A percentile compares a stretch with the other conserved stretches of the same genome.
Evolutionary conservation across 768 basidiomycete species (phyloP).

Genomic region (Phaffia australis): DNA sequence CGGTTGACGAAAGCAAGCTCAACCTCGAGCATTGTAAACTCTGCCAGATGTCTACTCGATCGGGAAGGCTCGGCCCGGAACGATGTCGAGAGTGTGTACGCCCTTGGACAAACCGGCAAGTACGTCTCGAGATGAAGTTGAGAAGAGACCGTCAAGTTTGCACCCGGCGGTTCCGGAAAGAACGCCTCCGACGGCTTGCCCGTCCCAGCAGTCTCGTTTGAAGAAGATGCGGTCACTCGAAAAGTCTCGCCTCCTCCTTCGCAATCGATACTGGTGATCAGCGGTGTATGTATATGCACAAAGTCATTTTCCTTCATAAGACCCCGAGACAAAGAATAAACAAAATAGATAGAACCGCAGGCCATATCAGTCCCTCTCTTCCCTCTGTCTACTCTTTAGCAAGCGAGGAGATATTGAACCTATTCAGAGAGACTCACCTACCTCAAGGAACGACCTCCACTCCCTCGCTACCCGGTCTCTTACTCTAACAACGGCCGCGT

Average conservation of each 20-base stretch:
- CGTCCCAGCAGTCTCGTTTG: conserved; percentile 36
- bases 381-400: not conserved
- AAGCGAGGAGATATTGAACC: not conserved
- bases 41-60: conserved; percentile 83
- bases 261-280: conserved; percentile 82
- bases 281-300: conserved; percentile 65
- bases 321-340: conserved; percentile 10
- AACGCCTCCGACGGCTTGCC: not conserved
- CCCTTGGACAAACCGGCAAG: conserved; percentile 61
- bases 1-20: conserved; percentile 60
- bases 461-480: conserved; percentile 43
- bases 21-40: conserved; percentile 99
- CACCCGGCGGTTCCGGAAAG: conserved; percentile 25
- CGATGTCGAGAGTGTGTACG: conserved; percentile 84
- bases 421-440: conserved; percentile 1
- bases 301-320: conserved; percentile 60
- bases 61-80: conserved; percentile 87
- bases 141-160: conserved; percentile 78
- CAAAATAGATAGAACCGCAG: conserved; percentile 27
- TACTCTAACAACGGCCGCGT: conserved; percentile 64
- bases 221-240: conserved; percentile 54
- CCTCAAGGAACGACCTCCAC: conserved; percentile 17
- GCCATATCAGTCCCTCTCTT: conserved; percentile 1
- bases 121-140: conserved; percentile 91
- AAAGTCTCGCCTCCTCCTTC: conserved; percentile 96